A percentile compares a stretch with the other conserved stretches of the same genome.
These are phyloP conservation scores for Marasmius fiardii DNA, from an alignment of 1,284 basidiomycete species.

Conservation along the genomic window DNA sequence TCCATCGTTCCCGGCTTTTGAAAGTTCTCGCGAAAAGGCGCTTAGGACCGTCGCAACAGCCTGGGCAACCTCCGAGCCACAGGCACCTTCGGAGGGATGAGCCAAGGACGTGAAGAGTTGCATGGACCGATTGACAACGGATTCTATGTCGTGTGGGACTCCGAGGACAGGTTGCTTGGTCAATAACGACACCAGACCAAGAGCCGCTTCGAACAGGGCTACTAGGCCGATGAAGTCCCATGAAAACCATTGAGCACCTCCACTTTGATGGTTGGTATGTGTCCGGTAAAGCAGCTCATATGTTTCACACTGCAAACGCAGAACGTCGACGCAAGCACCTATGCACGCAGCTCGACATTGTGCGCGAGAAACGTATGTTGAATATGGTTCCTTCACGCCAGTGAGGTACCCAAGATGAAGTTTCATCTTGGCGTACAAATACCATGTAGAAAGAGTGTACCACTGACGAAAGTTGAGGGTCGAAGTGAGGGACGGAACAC, in stretches of 20 bases:
- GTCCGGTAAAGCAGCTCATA: background rate
- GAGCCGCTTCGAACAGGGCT: conserved; percentile 36
- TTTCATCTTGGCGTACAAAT: conserved; percentile 33
- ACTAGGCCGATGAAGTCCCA: conserved; percentile 39
- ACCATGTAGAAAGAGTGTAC: conserved; percentile 38
- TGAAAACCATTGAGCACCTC: conserved; percentile 20
- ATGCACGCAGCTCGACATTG: conserved; percentile 20
- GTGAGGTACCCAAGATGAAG: conserved; percentile 33
- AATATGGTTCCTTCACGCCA: conserved; percentile 17
- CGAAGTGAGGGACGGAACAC: conserved; percentile 20
- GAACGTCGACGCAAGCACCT: conserved; percentile 1
- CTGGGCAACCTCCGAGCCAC: background rate
- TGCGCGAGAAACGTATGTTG: conserved; percentile 6
- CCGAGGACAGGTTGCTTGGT: conserved; percentile 24
- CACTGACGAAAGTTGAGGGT: conserved; percentile 26
- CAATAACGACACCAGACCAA: conserved; percentile 33
- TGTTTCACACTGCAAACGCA: background rate
- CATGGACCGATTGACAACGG: background rate
- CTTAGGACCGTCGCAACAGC: background rate
- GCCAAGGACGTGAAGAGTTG: background rate
- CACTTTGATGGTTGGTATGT: conserved; percentile 18
- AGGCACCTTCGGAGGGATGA: background rate
- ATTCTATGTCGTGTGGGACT: background rate
- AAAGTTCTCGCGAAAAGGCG: background rate
- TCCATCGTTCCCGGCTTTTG: background rate